A percentile compares a stretch with the other conserved stretches of the same genome.
phyloP scores from a whole-genome alignment of 495 filamentous ascomycete species.

The Penicillium steckii region DNA sequence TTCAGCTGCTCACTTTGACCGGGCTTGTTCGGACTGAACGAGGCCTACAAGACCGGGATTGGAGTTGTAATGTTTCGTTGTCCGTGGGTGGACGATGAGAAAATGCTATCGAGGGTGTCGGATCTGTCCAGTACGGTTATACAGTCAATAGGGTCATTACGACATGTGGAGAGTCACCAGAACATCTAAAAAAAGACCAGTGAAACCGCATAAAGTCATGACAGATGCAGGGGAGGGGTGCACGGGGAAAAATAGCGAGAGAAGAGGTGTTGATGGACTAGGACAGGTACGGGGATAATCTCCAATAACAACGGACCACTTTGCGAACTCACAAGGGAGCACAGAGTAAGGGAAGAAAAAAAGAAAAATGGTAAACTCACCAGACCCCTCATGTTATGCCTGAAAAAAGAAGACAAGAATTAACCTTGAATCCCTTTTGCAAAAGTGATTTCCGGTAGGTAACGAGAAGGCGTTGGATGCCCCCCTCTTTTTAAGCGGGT shows the following conservation, averaged over 20 bases:
- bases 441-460: neutral
- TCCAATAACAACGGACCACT: conserved; percentile 13
- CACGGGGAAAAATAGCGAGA: neutral
- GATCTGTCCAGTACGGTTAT: conserved; percentile 13
- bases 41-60: neutral
- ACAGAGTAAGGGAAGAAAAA: too few species aligned
- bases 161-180: neutral
- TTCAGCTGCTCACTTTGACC: neutral
- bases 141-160: conserved; percentile 16
- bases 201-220: conserved; percentile 21
- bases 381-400: conserved; percentile 17
- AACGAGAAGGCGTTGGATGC: neutral
- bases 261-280: conserved; percentile 16
- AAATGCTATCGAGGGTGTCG: conserved; percentile 10
- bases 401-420: neutral
- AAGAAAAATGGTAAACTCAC: too few species aligned
- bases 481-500: conserved; percentile 20
- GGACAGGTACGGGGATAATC: conserved; percentile 9
- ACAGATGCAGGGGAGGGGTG: conserved; percentile 26
- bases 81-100: conserved; percentile 3
- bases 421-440: neutral
- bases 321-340: conserved; percentile 2
- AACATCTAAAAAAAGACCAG: conserved; percentile 25
- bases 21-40: neutral
- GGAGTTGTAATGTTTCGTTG: neutral